phyloP scores from a whole-genome alignment of 768 basidiomycete species.

The Boletellus sp. region DNA sequence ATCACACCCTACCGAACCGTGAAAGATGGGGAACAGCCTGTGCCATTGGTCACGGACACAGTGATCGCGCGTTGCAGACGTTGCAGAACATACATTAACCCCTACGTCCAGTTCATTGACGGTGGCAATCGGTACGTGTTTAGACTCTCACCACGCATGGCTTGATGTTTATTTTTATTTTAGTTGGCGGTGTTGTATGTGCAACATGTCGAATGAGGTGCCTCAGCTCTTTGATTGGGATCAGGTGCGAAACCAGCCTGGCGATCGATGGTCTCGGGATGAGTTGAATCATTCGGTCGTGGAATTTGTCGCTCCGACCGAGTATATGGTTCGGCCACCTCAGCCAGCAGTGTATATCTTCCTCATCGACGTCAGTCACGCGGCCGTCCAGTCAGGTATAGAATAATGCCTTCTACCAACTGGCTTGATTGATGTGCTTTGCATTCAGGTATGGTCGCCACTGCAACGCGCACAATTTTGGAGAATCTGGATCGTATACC shows the following conservation, averaged over 20 bases:
- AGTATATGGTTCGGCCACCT: conserved; percentile 99
- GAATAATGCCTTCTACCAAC: background rate
- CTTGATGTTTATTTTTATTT: conserved; percentile 6
- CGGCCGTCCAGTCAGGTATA: conserved; percentile 84
- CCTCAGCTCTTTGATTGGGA: conserved; percentile 99
- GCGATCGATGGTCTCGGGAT: conserved; percentile 89
- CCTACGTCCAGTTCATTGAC: conserved; percentile 96
- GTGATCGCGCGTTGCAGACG: conserved; percentile 95
- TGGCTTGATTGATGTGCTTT: background rate
- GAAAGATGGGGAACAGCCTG: conserved; percentile 76
- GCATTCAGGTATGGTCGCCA: conserved; percentile 88
- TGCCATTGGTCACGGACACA: conserved; percentile 89
- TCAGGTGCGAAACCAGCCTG: conserved; percentile 86
- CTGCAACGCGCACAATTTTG: conserved; percentile 92
- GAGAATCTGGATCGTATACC: conserved; percentile 95
- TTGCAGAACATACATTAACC: conserved; percentile 96
- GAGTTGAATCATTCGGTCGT: conserved; percentile 94
- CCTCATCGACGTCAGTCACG: conserved; percentile 93
- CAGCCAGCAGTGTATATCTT: conserved; percentile 97
- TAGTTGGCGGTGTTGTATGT: conserved; percentile 99
- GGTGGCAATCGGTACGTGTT: conserved; percentile 79
- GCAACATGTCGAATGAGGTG: conserved; percentile 96
- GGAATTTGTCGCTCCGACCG: conserved; percentile 95
- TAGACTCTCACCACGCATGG: background rate
- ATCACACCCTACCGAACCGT: conserved; percentile 88